phyloP scores from a whole-genome alignment of 2,329 filamentous ascomycete genomes.

The Cadophora luteo-olivacea region DNA sequence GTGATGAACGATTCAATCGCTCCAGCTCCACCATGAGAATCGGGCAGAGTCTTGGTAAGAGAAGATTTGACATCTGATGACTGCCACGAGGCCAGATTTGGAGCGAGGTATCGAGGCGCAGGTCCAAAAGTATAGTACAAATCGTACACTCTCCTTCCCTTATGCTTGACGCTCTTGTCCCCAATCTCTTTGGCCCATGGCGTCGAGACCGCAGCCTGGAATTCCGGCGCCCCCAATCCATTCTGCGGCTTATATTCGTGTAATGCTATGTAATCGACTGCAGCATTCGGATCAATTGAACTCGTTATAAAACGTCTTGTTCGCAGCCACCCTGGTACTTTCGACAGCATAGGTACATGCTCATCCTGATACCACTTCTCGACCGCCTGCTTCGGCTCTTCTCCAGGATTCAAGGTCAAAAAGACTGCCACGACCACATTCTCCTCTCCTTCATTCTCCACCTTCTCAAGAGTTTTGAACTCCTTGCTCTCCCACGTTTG shows the following conservation, averaged over 20 bases:
- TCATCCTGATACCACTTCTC: slow-evolving; percentile 77
- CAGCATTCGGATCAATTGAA: slow-evolving; percentile 62
- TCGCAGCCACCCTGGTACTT: slow-evolving; percentile 80
- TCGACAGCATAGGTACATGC: slow-evolving; percentile 73
- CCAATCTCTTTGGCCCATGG: slow-evolving; percentile 66
- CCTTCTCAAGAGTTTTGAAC: slow-evolving; percentile 66
- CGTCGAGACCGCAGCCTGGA: slow-evolving; percentile 67
- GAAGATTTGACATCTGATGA: slow-evolving; percentile 53
- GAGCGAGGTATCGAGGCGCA: slow-evolving; percentile 69
- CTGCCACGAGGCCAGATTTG: slow-evolving; percentile 45
- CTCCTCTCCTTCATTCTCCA: slow-evolving; percentile 63
- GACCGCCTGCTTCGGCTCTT: slow-evolving; percentile 62
- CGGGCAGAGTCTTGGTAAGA: slow-evolving; percentile 41
- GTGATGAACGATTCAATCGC: slow-evolving; percentile 72
- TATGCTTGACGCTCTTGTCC: slow-evolving; percentile 61
- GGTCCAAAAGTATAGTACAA: slow-evolving; percentile 84
- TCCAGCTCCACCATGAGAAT: slow-evolving; percentile 53
- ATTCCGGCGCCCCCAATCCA: slow-evolving; percentile 68
- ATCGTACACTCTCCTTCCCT: slow-evolving; percentile 66
- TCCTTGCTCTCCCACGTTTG: slow-evolving; percentile 59
- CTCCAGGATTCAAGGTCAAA: slow-evolving; percentile 58
- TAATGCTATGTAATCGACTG: slow-evolving; percentile 67
- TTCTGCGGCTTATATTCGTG: slow-evolving; percentile 76
- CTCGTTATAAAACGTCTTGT: slow-evolving; percentile 74
- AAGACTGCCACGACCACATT: slow-evolving; percentile 68